Percentiles rank a stretch among this genome's conserved stretches.
phyloP scores from a whole-genome alignment of 2,329 filamentous ascomycete genomes.

The Ilyonectria sp. region DNA sequence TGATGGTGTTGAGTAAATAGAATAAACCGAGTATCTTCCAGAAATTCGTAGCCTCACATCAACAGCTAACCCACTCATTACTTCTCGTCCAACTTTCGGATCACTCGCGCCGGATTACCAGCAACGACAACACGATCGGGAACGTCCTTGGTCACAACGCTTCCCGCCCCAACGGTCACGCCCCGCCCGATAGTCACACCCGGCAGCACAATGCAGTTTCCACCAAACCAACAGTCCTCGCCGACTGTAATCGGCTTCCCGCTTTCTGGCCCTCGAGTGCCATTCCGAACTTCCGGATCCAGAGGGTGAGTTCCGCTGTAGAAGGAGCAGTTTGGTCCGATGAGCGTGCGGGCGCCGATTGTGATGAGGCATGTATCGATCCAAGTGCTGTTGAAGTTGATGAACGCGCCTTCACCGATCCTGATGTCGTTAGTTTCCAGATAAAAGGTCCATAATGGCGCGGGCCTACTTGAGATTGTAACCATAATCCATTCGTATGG shows the following conservation, averaged over 20 bases:
- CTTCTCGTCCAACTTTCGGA: neutral
- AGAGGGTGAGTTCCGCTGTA: conserved; percentile 84
- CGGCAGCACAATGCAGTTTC: conserved; percentile 78
- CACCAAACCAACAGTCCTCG: conserved; percentile 86
- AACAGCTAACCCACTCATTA: neutral
- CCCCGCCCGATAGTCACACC: conserved; percentile 86
- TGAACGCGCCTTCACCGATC: conserved; percentile 76
- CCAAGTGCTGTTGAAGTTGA: conserved; percentile 82
- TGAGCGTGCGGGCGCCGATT: conserved; percentile 82
- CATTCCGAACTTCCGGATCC: conserved; percentile 81
- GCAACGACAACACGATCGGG: conserved; percentile 5
- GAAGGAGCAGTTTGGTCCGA: conserved; percentile 85
- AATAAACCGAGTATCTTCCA: too few relatives aligned
- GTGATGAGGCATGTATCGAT: conserved; percentile 83
- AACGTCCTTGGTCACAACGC: conserved; percentile 80
- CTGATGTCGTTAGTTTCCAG: neutral
- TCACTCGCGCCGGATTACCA: neutral
- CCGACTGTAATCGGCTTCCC: conserved; percentile 83
- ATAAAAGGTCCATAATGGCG: too few relatives aligned
- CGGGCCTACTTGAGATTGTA: conserved; percentile 70
- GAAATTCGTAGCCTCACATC: neutral
- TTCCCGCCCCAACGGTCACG: conserved; percentile 82
- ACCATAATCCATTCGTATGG: conserved; percentile 83
- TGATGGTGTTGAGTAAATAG: too few relatives aligned
- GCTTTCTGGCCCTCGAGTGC: conserved; percentile 80